These are phyloP conservation scores for Aureobasidium sp. DNA, from an alignment of 2,329 filamentous ascomycete species.

Conservation along the genomic window DNA sequence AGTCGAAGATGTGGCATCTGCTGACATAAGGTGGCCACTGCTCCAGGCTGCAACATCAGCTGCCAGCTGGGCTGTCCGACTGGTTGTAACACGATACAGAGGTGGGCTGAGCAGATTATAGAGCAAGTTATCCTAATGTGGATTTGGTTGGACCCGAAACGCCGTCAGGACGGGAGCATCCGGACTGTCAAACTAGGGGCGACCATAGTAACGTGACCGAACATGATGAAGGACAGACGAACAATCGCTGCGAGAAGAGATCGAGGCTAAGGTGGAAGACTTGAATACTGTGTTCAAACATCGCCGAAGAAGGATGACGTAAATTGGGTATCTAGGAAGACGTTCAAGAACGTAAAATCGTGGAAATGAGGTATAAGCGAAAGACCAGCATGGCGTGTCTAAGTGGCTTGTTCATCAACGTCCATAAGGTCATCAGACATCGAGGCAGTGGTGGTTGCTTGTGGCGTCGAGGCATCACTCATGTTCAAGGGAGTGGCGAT, in stretches of 20 bases:
- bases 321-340: background rate
- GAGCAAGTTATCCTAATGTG: background rate
- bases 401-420: background rate
- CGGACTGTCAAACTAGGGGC: background rate
- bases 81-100: background rate
- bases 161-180: background rate
- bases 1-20: background rate
- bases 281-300: background rate
- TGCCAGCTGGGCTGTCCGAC: background rate
- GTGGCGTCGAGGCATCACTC: background rate
- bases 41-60: background rate
- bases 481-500: background rate
- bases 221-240: background rate
- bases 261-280: background rate
- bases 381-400: background rate
- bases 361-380: background rate
- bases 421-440: background rate
- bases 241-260: background rate
- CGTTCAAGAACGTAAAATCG: background rate
- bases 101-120: background rate
- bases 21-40: background rate
- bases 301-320: background rate
- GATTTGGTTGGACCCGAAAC: background rate
- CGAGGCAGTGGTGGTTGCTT: background rate
- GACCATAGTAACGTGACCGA: background rate